Base-by-base conservation (phyloP, 2,329 filamentous ascomycete species). In the Boeremia lycopersici region DNA sequence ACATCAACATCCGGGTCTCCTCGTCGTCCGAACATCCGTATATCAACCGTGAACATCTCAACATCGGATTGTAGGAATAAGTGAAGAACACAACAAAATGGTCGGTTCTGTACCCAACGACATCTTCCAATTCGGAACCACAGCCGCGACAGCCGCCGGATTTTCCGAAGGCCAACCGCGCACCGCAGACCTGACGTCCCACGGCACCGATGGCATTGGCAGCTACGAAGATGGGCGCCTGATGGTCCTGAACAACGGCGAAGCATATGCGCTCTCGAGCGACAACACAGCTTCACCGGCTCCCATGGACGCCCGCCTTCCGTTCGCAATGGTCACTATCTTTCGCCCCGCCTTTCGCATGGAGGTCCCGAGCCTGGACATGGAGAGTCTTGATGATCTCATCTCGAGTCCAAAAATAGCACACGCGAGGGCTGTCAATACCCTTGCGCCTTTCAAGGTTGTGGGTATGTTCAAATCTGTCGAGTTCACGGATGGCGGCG, bases 71-170 rank as follows among this genome's bases (percentile, higher is more conserved):
- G 6, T 3, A 9, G 4, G 25, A 12, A 15, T 25, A 25, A 12
- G 8, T 7, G 7, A 23, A 9, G 11, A 15, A 39, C 2, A 53
- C 8, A n/a, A n/a, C 42, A 46, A 10, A 25, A 77, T 77, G 75
- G 68, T 70, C 40, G 67, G 63, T 48, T 73, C 74, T 25, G 75
- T 77, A 25, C 77, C 77, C 31, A 79, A 79, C 67, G 77, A 78
- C 60, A 75, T 79, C 57, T 78, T 76, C 59, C 77, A 78, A 54
- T 78, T 74, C 67, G 77, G 75, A 29, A 72, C 76, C 19, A 63
- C 62, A 28, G 65, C 73, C 10, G 77, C 77, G 19, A 69, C 73
- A 48, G 65, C 68, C 10, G 66, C 70, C 12, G 74, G 74, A 12
- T 74, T 77, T 43, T 71, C 64, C 31, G 66, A 57, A 30, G 67